Percentiles rank a stretch among this genome's conserved stretches.
These are phyloP conservation scores for Colletotrichum noveboracense DNA, from an alignment of 2,329 filamentous ascomycete genomes.

Conservation along the genomic window DNA sequence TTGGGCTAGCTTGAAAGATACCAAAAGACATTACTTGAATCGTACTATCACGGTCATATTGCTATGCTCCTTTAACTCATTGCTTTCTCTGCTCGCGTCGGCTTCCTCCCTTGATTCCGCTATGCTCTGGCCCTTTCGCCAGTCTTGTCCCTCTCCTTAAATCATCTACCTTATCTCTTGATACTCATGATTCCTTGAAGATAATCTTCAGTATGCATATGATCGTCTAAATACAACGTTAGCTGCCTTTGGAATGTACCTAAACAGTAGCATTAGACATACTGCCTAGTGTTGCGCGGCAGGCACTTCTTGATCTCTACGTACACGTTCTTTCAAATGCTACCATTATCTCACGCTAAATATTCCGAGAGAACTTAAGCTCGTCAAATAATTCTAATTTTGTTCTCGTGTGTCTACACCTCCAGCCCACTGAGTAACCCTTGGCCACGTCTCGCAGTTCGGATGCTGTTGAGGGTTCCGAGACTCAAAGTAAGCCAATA, in stretches of 20 bases:
- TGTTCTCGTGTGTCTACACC: not conserved
- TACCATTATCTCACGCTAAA: not conserved
- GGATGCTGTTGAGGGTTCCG: fast-evolving
- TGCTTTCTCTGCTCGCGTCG: not conserved
- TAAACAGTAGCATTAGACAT: not conserved
- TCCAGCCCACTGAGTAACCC: not conserved
- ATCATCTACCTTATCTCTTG: not conserved
- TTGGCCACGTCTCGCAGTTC: not conserved
- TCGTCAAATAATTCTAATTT: not conserved
- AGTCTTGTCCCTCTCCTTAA: not conserved
- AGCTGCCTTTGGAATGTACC: not conserved
- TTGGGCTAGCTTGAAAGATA: not conserved
- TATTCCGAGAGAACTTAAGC: fast-evolving
- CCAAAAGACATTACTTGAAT: too few relatives aligned
- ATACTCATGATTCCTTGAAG: fast-evolving
- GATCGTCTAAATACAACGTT: fast-evolving
- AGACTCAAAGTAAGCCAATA: not conserved
- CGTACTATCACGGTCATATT: not conserved
- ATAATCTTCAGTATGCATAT: not conserved
- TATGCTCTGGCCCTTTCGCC: not conserved
- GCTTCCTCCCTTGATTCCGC: too few relatives aligned
- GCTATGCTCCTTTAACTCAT: not conserved
- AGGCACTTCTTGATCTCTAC: not conserved
- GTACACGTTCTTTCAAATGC: fast-evolving
- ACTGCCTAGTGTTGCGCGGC: not conserved